Percentiles rank a stretch among this genome's conserved stretches.
These are phyloP conservation scores for Nicotiana otophora DNA, from an alignment of 257 asterid genomes.

Conservation along the genomic window DNA sequence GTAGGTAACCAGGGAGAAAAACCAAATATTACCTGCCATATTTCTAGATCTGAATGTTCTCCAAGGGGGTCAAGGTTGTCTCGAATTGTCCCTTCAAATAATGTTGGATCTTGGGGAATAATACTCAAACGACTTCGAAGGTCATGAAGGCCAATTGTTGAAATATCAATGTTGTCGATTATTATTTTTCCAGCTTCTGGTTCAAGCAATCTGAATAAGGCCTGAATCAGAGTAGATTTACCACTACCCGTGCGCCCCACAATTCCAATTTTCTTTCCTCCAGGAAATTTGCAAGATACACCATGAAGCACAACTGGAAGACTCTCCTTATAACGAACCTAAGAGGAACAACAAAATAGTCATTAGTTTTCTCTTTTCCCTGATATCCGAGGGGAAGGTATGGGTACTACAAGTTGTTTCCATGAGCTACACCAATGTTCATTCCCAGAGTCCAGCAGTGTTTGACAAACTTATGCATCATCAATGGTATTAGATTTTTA, in stretches of 20 bases:
- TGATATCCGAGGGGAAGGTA: neutral
- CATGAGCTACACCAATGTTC: neutral
- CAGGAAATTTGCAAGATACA: slow-evolving; percentile 84
- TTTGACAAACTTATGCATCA: neutral
- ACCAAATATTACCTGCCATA: slow-evolving; percentile 69
- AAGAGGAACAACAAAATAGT: neutral
- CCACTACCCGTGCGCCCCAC: slow-evolving; percentile 99
- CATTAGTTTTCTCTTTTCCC: neutral
- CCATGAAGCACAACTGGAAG: slow-evolving; percentile 97
- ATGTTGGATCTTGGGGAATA: slow-evolving; percentile 96
- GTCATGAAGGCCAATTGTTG: slow-evolving; percentile 88
- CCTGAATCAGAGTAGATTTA: slow-evolving; percentile 95
- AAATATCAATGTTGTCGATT: slow-evolving; percentile 75
- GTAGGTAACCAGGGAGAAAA: neutral
- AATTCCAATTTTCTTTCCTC: slow-evolving; percentile 91
- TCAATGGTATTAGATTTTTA: neutral
- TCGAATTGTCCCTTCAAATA: slow-evolving; percentile 96
- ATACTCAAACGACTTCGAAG: slow-evolving; percentile 86
- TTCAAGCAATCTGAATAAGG: slow-evolving; percentile 86
- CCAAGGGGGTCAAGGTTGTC: slow-evolving; percentile 89
- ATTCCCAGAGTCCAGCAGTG: neutral
- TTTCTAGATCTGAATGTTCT: slow-evolving; percentile 77
- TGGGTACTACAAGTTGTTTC: neutral
- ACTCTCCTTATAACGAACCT: slow-evolving; percentile 90
- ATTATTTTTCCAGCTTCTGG: slow-evolving; percentile 86